phyloP scores from a whole-genome alignment of 2,329 filamentous ascomycete genomes.

The Scedosporium aurantiacum region DNA sequence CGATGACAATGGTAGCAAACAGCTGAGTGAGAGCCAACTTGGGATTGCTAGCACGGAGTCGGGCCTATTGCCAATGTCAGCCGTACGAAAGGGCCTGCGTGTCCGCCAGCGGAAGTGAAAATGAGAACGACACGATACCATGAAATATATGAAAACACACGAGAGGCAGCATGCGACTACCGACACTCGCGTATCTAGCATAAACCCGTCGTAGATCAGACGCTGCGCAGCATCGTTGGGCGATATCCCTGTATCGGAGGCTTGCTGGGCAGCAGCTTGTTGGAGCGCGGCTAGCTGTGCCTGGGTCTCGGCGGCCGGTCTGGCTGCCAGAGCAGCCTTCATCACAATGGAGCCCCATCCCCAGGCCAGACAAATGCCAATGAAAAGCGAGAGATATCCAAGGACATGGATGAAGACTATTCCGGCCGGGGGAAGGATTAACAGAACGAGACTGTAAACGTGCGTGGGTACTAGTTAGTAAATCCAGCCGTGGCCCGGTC shows the following conservation, averaged over 20 bases:
- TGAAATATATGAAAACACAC: slow-evolving; percentile 31
- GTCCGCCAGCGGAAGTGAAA: neutral
- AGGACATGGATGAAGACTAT: slow-evolving; percentile 35
- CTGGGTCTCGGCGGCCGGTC: slow-evolving; percentile 26
- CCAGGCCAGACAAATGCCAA: slow-evolving; percentile 37
- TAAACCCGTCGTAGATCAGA: slow-evolving; percentile 30
- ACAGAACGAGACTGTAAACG: slow-evolving; percentile 21
- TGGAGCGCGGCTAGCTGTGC: slow-evolving; percentile 22
- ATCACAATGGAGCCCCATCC: slow-evolving; percentile 37
- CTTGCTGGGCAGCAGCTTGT: slow-evolving; percentile 19
- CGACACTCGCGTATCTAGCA: slow-evolving; percentile 35
- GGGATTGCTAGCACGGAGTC: slow-evolving; percentile 31
- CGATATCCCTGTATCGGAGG: slow-evolving; percentile 17
- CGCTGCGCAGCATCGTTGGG: slow-evolving; percentile 16
- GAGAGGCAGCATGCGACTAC: slow-evolving; percentile 25
- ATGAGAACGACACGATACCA: slow-evolving; percentile 8
- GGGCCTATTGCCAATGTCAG: slow-evolving; percentile 17
- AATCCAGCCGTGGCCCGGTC: neutral
- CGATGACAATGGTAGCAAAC: slow-evolving; percentile 34
- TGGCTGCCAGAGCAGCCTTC: slow-evolving; percentile 33
- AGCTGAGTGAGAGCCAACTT: slow-evolving; percentile 33
- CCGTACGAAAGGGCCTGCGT: neutral
- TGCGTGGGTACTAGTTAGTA: neutral
- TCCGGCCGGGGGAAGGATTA: slow-evolving; percentile 32
- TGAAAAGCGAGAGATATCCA: slow-evolving; percentile 26